Conservation (phyloP, 1,139 yeast genomes). For the Geotrichum reessii region DNA sequence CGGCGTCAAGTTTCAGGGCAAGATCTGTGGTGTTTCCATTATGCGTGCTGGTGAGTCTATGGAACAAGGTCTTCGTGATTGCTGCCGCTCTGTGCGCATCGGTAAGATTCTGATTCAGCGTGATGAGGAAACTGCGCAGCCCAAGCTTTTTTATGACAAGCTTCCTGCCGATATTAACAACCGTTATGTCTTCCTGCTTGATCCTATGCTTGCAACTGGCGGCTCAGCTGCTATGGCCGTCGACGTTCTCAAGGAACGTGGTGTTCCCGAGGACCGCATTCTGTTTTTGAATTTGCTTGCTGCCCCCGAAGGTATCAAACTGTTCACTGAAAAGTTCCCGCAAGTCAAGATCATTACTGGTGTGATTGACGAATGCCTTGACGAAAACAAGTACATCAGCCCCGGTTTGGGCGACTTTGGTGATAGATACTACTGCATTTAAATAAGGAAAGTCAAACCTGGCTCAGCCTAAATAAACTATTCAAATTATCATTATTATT, state of each 20-base stretch:
- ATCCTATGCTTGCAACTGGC: constrained; percentile 98
- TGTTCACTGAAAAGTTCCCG: constrained; percentile 75
- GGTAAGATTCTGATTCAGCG: constrained; percentile 95
- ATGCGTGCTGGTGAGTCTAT: constrained; percentile 97
- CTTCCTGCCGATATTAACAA: constrained; percentile 86
- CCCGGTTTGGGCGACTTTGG: constrained; percentile 99
- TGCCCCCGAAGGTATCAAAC: constrained; percentile 86
- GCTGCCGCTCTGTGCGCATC: constrained; percentile 91
- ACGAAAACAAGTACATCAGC: constrained; percentile 74
- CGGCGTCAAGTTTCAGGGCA: constrained; percentile 83
- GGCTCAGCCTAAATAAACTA: too few species aligned
- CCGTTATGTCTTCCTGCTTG: constrained; percentile 82
- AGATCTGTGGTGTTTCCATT: constrained; percentile 94
- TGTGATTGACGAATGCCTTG: constrained; percentile 78
- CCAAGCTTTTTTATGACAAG: constrained; percentile 69
- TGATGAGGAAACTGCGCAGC: constrained; percentile 81
- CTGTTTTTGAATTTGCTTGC: constrained; percentile 85
- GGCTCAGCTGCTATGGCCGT: constrained; percentile 98
- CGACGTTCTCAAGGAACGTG: constrained; percentile 77
- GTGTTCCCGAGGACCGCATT: constrained; percentile 82
- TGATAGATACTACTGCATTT: constrained; percentile 91
- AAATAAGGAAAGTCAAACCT: constrained; percentile 23
- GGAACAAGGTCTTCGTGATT: constrained; percentile 96
- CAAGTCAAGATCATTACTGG: constrained; percentile 86
- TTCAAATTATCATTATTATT: too few species aligned